Conservation (phyloP, 202 grass and related monocot species). For the Setaria viridis region DNA sequence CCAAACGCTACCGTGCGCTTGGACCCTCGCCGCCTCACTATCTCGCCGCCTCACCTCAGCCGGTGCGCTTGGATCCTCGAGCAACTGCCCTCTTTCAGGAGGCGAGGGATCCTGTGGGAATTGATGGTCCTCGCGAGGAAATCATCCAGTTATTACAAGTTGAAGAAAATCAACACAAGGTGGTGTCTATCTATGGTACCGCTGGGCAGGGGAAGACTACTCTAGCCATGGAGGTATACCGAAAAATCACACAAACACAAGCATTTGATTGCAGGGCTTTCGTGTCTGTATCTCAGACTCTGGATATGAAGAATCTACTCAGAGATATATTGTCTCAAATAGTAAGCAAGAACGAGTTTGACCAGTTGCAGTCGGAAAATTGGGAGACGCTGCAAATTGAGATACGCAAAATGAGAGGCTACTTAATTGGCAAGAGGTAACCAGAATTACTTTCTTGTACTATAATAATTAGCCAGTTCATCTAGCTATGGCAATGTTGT, state of each 20-base stretch:
- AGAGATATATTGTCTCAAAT: background rate
- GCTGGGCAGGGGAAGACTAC: conserved; percentile 20
- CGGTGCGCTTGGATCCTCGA: background rate
- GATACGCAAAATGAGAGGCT: background rate
- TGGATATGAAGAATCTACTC: background rate
- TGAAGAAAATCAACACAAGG: background rate
- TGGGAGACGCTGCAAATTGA: background rate
- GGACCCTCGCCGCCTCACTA: too few relatives aligned
- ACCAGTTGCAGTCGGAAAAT: background rate
- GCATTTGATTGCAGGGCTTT: background rate
- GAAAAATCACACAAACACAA: background rate
- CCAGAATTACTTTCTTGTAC: background rate
- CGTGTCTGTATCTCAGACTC: background rate
- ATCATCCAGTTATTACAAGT: background rate
- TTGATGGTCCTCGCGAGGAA: background rate
- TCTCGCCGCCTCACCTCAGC: background rate
- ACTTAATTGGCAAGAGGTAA: background rate
- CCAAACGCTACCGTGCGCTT: background rate
- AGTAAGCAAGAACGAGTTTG: background rate
- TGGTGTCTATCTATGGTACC: conserved; percentile 21
- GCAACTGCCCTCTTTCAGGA: background rate
- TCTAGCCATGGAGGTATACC: background rate
- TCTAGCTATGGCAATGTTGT: too few relatives aligned
- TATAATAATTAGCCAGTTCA: background rate
- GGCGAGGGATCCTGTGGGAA: background rate